Evolutionary conservation across 768 basidiomycete genomes (phyloP), one percentile per base, ranked within the genome.

Genomic region (Boletus insuetus): DNA sequence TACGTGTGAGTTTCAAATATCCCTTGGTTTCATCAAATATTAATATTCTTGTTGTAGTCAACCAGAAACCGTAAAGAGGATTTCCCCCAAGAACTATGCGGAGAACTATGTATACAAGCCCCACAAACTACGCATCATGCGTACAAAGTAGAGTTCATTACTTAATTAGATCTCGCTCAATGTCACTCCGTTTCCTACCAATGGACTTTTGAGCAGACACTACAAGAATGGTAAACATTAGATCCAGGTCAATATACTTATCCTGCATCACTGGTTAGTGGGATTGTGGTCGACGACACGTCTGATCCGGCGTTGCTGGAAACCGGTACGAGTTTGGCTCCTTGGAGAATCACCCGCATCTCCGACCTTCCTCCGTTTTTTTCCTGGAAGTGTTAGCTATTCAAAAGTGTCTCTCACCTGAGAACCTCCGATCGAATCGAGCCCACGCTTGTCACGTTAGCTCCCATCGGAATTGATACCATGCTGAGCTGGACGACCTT

Each of bases 41-140:
- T 16, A 22, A 40, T 51, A 17, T 49, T 31, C 13, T 20, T 32
- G 37, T 51, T 60, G 10, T 66, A 84, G 84, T 31, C 87, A 89
- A 82, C 72, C 77, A 6, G 70, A 81, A 22, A 73, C 79, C 13
- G 77, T 80, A 54, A 85, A 84, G 74, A 81, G 82, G 56, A 84
- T 92, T 54, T 88, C 87, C 19, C 87, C 86, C 16, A 91, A 98
- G 85, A 81, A 92, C 68, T 94, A 94, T 63, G 74, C 92, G 40
- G 94, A 94, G 80, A 98, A 94, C 77, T 98, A 81, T 71, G 76
- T 91, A 16, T 95, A 98, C 77, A 85, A 78, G 53, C 82, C 91
- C 4, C 77, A 82, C 64, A 89, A 82, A 63, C 79, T 98, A 53
- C 83, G 94, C 56, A 89, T 95, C 64, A 75, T 82, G 71, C 87